Base-by-base conservation (phyloP, 768 basidiomycete species). In the Cyclocybe aegerita region DNA sequence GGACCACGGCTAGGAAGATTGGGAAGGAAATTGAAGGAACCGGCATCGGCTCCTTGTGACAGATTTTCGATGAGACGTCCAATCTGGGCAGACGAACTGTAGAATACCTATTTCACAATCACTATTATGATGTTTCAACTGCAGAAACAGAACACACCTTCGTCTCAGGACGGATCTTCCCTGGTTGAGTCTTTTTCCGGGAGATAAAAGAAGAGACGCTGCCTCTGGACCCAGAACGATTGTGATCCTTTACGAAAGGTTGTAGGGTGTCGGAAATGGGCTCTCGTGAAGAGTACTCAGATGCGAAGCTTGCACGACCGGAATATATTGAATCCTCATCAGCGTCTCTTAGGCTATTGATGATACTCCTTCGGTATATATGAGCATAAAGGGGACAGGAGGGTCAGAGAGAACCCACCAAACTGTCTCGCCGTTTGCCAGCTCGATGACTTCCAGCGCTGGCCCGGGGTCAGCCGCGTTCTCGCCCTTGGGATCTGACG, bases 351-450 rank as follows among this genome's bases (percentile, higher is more conserved):
- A 93, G 71, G 10, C 88, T 87, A 60, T 92, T 90, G 42, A 93
- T 88, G 58, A 93, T 87, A 54, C 83, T 84, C 89, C 89, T 88
- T 60, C 43, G 54, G 49, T 46, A 23, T 49, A 50, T 48, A 46
- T 57, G 55, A 63, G 55, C 54, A 62, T 50, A 43, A 30, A 16
- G 45, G 43, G 31, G 32, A 52, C 41, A 33, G 50, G 40, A 32
- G 49, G 15, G 35, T 45, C 34, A 43, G 33, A 54, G 39, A 40
- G 17, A 56, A 74, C 83, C 50, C 48, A 89, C 91, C 91, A 93
- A 53, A 93, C 84, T 7, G 88, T 90, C 64, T 92, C 85, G 16
- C 91, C 91, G 62, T 91, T 91, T n/a, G 88, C 87, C 60, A 91
- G 70, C 62, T 93, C 87, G 48, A 93, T 76, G 39, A 93, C 78